Evolutionary conservation across 2,329 filamentous ascomycete genomes (phyloP).

Genomic region (Ophiostoma sp.): DNA sequence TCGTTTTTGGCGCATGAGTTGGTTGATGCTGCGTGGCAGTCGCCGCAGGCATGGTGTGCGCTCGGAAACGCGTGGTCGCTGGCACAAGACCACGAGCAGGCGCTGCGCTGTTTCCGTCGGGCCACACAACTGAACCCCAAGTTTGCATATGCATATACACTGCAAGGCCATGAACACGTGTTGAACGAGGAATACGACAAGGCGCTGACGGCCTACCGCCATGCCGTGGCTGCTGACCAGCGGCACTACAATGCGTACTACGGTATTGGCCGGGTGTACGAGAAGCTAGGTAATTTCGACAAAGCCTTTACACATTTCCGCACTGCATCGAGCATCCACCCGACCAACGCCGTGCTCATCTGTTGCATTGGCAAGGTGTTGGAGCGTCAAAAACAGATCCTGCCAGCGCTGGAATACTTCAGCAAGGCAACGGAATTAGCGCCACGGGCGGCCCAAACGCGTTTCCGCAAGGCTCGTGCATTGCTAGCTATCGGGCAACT

Average conservation of each 20-base stretch:
- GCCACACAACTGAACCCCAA: conserved; percentile 84
- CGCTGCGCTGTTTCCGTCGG: conserved; percentile 87
- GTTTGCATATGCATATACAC: conserved; percentile 91
- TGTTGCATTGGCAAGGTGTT: conserved; percentile 87
- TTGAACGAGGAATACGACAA: conserved; percentile 97
- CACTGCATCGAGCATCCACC: conserved; percentile 82
- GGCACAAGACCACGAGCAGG: conserved; percentile 87
- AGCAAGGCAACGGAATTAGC: conserved; percentile 75
- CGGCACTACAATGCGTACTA: conserved; percentile 99
- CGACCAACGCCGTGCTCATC: conserved; percentile 84
- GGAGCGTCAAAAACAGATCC: conserved; percentile 79
- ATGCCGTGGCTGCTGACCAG: conserved; percentile 76
- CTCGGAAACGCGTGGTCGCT: conserved; percentile 93
- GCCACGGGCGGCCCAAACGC: conserved; percentile 72
- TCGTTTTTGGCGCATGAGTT: conserved; percentile 89
- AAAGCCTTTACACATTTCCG: conserved; percentile 89
- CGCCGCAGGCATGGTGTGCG: conserved; percentile 93
- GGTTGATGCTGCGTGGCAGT: conserved; percentile 78
- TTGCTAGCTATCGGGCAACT: conserved; percentile 69
- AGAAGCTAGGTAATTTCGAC: conserved; percentile 84
- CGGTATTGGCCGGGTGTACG: conserved; percentile 74
- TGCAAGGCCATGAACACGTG: conserved; percentile 94
- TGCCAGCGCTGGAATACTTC: conserved; percentile 74
- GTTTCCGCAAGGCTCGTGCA: conserved; percentile 88
- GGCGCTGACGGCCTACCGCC: conserved; percentile 78